Evolutionary conservation across 2,329 filamentous ascomycete species (phyloP).

Genomic region (Xylaria sp.): DNA sequence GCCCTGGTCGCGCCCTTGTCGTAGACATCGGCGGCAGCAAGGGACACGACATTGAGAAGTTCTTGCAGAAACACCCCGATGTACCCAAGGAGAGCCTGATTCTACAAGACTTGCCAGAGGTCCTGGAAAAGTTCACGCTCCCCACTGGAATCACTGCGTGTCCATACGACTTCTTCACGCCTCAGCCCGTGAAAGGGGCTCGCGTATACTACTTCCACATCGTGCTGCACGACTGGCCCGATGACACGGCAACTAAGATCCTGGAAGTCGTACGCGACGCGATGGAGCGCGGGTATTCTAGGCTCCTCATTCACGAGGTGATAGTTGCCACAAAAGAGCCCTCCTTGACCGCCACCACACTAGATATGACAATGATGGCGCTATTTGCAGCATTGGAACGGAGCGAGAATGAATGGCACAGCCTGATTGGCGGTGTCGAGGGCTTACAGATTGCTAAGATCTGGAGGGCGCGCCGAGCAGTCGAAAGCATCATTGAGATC

Average conservation of each 20-base stretch:
- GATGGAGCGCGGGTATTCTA: background rate
- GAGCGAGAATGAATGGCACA: background rate
- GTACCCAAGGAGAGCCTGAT: background rate
- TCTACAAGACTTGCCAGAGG: background rate
- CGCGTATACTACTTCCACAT: conserved; percentile 4
- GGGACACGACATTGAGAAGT: conserved; percentile 11
- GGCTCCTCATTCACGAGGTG: background rate
- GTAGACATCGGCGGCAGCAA: background rate
- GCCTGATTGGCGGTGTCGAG: background rate
- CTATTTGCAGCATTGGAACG: background rate
- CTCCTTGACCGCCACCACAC: background rate
- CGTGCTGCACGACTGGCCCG: conserved; percentile 20
- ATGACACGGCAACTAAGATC: conserved; percentile 8
- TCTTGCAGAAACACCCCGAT: background rate
- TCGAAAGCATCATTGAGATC: background rate
- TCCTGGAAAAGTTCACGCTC: background rate
- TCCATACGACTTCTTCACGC: conserved; percentile 26
- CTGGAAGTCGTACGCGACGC: background rate
- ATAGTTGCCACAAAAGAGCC: background rate
- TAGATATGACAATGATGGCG: background rate
- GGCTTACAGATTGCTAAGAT: background rate
- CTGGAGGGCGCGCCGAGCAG: background rate
- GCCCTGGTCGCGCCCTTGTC: background rate
- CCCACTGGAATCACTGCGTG: background rate
- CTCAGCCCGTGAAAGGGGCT: conserved; percentile 16